Percentiles rank a stretch among this genome's conserved stretches.
Conservation (phyloP, 2,329 filamentous ascomycete genomes). For the Reticulascus tulasneorum region DNA sequence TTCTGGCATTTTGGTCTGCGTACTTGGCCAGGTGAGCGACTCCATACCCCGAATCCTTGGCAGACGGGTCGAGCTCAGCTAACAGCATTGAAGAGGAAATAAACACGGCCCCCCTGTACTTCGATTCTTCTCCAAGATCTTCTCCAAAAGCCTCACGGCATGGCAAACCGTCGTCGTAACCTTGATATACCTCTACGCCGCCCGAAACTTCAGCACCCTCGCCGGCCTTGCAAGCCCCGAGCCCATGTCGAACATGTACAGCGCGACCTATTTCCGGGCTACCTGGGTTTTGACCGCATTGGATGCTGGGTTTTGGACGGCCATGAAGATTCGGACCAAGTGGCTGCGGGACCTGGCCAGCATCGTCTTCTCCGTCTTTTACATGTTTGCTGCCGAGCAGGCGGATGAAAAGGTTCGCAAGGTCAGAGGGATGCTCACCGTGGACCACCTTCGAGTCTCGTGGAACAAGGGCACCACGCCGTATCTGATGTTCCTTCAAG, state of each 20-base stretch:
- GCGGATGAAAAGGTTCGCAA: slow-evolving; percentile 96
- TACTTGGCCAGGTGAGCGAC: slow-evolving; percentile 67
- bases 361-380: slow-evolving; percentile 82
- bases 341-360: slow-evolving; percentile 80
- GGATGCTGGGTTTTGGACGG: slow-evolving; percentile 97
- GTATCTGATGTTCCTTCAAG: slow-evolving; percentile 71
- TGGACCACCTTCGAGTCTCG: slow-evolving; percentile 85
- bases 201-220: slow-evolving; percentile 90
- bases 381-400: slow-evolving; percentile 86
- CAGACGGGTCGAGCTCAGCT: background rate
- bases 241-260: slow-evolving; percentile 91
- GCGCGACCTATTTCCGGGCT: slow-evolving; percentile 85
- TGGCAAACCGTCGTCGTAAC: slow-evolving; percentile 90
- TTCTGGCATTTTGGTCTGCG: slow-evolving; percentile 85
- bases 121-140: slow-evolving; percentile 65
- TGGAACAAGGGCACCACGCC: slow-evolving; percentile 96
- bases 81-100: slow-evolving; percentile 57
- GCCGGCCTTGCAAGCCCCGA: slow-evolving; percentile 89
- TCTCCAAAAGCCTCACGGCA: slow-evolving; percentile 69
- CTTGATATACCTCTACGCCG: slow-evolving; percentile 85
- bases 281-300: slow-evolving; percentile 95
- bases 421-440: slow-evolving; percentile 78
- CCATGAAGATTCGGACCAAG: slow-evolving; percentile 80
- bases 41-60: background rate
- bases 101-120: slow-evolving; percentile 81